Conservation (phyloP, 2,329 filamentous ascomycete species). For the Aspergillus hortae region DNA sequence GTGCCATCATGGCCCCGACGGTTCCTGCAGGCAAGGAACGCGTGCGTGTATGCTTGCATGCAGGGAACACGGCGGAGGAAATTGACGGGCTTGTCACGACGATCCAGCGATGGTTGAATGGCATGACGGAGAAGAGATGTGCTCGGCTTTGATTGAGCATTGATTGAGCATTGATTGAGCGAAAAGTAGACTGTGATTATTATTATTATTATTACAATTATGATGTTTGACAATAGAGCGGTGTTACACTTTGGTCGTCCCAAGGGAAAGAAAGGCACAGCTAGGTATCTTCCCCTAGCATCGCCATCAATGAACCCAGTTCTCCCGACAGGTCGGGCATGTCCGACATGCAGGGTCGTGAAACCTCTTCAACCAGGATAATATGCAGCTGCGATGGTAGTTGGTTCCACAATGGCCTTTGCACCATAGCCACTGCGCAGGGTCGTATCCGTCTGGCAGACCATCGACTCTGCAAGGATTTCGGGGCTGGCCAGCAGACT, state of each 20-base stretch:
- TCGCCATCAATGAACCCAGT: slow-evolving; percentile 5
- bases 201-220: no score
- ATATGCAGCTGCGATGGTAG: slow-evolving; percentile 14
- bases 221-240: no score
- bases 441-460: background rate
- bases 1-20: slow-evolving; percentile 66
- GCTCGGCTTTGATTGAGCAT: slow-evolving; percentile 6
- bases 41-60: slow-evolving; percentile 65
- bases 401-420: slow-evolving; percentile 13
- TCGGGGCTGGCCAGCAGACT: no score
- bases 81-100: slow-evolving; percentile 52
- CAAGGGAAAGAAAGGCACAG: no score
- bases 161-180: background rate
- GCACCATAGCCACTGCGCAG: slow-evolving; percentile 11
- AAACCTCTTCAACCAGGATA: slow-evolving; percentile 4
- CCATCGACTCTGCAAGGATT: no score
- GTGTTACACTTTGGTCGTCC: no score
- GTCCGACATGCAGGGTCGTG: background rate
- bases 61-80: slow-evolving; percentile 58
- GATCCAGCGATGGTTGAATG: slow-evolving; percentile 49
- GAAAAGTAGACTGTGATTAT: no score
- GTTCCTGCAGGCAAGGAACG: slow-evolving; percentile 62
- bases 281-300: background rate
- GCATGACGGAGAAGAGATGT: slow-evolving; percentile 8
- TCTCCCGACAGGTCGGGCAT: slow-evolving; percentile 13